Evolutionary conservation across 345 rosid species (phyloP).

Genomic region (Ceriops decandra): DNA sequence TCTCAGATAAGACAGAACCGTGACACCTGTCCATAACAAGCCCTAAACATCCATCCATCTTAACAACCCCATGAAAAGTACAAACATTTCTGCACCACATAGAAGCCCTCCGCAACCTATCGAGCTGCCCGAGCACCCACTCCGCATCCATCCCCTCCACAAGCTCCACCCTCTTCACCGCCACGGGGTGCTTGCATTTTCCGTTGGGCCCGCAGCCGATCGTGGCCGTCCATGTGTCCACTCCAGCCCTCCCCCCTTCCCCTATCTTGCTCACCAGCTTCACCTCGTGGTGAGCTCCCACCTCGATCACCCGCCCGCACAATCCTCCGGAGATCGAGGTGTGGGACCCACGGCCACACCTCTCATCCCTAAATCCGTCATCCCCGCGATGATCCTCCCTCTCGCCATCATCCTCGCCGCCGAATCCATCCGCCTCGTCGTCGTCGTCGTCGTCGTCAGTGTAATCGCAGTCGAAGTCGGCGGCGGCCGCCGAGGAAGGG

Average conservation of each 20-base stretch:
- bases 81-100: slow-evolving; percentile 98
- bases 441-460: slow-evolving; percentile 77
- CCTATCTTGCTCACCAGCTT: slow-evolving; percentile 60
- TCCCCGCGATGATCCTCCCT: too few species aligned
- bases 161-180: slow-evolving; percentile 63
- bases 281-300: slow-evolving; percentile 64
- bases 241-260: slow-evolving; percentile 59
- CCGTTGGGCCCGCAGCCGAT: slow-evolving; percentile 41
- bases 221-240: slow-evolving; percentile 75
- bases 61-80: slow-evolving; percentile 76
- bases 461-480: slow-evolving; percentile 60
- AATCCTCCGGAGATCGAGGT: slow-evolving; percentile 56
- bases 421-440: slow-evolving; percentile 44
- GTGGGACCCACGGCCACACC: slow-evolving; percentile 45
- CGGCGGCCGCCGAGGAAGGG: slow-evolving; percentile 27
- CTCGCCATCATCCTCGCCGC: slow-evolving; percentile 18
- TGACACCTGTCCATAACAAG: slow-evolving; percentile 76
- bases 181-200: slow-evolving; percentile 66
- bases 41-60: slow-evolving; percentile 57
- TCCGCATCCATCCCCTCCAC: slow-evolving; percentile 74
- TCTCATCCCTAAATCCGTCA: slow-evolving; percentile 10
- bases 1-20: slow-evolving; percentile 87
- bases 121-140: slow-evolving; percentile 79
- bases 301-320: slow-evolving; percentile 75
- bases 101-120: slow-evolving; percentile 58